Base-by-base conservation (phyloP, 345 rosid species). In the Odontarrhena argentea region DNA sequence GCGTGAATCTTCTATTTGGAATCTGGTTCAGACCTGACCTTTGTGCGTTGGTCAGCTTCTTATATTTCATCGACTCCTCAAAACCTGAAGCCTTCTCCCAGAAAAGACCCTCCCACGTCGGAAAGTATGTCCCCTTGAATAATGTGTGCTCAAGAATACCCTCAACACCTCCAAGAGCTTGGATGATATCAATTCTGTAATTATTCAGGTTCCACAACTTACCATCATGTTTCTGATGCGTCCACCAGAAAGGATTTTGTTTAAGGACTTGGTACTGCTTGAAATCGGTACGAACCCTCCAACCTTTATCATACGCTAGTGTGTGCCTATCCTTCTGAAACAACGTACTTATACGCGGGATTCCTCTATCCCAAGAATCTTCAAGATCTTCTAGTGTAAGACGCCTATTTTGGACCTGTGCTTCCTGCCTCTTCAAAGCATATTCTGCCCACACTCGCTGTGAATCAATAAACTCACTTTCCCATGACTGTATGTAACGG, bases 191-290 rank as follows among this genome's bases (percentile, higher is more conserved):
- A 69, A 96, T 91, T 30, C 97, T 71, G 61, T 91, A 91, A 58
- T 91, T 91, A 70, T 91, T 91, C 85, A 91, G 75, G 84, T 91
- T 91, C 97, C 96, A 91, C 53, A 91, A 58, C 70, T 91, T 91
- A 25, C 97, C 97, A 78, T 91, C 96, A 73, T 91, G 97, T 68
- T 89, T 84, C 75, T 91, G 97, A 65, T 91, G 95, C 0, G 97
- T 91, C 97, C 97, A 91, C 97, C 97, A 91, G 82, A 91, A 91
- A 62, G 97, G 97, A 38, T 91, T 91, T 78, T 91, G 97, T 73
- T 84, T 91, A 61, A 91, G 68, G 62, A 91, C 92, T 72, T 91
- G 97, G 63, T 87, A 91, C 65, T 87, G 95, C 83, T 91, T 91
- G 71, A 91, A 91, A 70, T 91, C 97, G 15, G 97, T 91, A 35